Conservation (phyloP, 306 rosid genomes). For the Begonia peltatifolia region DNA sequence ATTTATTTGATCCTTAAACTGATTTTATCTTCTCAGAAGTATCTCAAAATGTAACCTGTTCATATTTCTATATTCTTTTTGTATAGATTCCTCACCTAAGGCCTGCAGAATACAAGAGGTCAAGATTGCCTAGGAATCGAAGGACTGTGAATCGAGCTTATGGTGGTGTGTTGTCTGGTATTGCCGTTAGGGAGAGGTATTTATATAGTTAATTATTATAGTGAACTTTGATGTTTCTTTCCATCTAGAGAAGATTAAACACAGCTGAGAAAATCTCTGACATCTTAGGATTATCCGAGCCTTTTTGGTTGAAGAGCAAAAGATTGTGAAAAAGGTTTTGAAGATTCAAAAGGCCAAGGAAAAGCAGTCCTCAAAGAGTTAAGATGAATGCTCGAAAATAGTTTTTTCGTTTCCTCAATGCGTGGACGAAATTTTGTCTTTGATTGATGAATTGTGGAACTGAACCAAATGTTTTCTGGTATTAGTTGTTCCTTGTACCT, state of each 20-base stretch:
- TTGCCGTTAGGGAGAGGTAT: slow-evolving; percentile 63
- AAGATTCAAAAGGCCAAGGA: slow-evolving; percentile 89
- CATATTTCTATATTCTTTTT: not conserved
- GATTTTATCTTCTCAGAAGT: no score
- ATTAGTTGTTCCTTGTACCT: not conserved
- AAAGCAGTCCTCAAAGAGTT: slow-evolving; percentile 45
- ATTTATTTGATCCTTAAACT: no score
- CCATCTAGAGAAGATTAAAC: not conserved
- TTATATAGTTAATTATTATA: not conserved
- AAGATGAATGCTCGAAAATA: not conserved
- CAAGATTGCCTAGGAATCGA: slow-evolving; percentile 45
- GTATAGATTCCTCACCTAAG: slow-evolving; percentile 57
- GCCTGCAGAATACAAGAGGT: slow-evolving; percentile 52
- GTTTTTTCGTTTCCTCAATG: no score
- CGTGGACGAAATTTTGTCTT: not conserved
- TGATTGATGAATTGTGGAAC: not conserved
- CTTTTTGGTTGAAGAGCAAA: slow-evolving; percentile 81
- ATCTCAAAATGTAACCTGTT: no score
- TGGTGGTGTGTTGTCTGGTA: slow-evolving; percentile 53
- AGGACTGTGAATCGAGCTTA: slow-evolving; percentile 54
- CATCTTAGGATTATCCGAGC: slow-evolving; percentile 57
- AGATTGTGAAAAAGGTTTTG: slow-evolving; percentile 87
- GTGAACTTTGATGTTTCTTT: not conserved
- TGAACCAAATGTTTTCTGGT: not conserved
- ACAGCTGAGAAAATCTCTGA: not conserved